Evolutionary conservation across 768 basidiomycete species (phyloP), one percentile per base, ranked within the genome.

Genomic region (Lepiota venenata): DNA sequence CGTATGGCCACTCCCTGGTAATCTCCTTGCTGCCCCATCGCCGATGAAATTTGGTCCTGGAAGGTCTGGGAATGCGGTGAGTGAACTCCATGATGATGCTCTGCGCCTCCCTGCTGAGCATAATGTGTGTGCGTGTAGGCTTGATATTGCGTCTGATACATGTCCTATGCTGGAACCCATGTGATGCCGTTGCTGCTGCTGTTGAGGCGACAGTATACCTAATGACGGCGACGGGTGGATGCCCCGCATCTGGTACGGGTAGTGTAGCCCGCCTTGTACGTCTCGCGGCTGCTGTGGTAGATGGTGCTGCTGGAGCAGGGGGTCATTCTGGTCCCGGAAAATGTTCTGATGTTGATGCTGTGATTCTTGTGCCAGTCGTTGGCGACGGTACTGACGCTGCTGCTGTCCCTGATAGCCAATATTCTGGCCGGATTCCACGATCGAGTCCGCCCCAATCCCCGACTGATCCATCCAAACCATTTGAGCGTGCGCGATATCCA

Each of bases 261-360:
- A 54, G 1, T 54, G 45, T 12, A 41, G 20, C 20, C 12, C 38
- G 16, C 1, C 21, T 11, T 18, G 37, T 7, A 22, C 12, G 22
- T 18, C 32, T 16, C 3, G 45, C 11, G 39, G 40, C 25, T 39
- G 52, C 27, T 42, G 50, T 32, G 35, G 8, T 29, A 37, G 21
- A 35, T 15, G 12, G 16, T 41, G 45, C n/a, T 54, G 52, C 38
- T 47, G 46, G 18, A 47, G 10, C 32, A 27, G 45, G 15, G 20
- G 15, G 14, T 40, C 47, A 45, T 40, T 25, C 36, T 54, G 52
- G 27, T 54, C 52, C 18, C 41, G 45, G 16, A 47, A 14, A 20
- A 15, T 36, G 12, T 18, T 4, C 20, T 47, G 52, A 9, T 40
- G 37, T 25, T 47, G 52, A 15, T 47, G 40, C 25, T 25, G 25